Percentiles rank a stretch among this genome's conserved stretches.
Evolutionary conservation across 306 rosid species (phyloP).

Genomic region (Gillenia trifoliata): DNA sequence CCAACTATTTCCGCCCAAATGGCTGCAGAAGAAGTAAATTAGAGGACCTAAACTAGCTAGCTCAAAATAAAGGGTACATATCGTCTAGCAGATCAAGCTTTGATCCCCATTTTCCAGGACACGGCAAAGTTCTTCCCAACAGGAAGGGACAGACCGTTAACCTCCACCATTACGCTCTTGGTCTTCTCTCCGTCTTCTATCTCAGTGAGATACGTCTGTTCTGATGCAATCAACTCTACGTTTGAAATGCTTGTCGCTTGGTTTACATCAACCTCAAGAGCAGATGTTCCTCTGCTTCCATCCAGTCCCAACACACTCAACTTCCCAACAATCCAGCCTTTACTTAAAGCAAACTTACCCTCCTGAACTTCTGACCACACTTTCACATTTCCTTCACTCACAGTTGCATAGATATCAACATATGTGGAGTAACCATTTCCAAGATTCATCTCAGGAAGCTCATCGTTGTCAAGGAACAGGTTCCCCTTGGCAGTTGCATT

Average conservation of each 20-base stretch:
- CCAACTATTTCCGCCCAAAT: not conserved
- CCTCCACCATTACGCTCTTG: constrained; percentile 55
- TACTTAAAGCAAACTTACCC: constrained; percentile 69
- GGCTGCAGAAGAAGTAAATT: constrained; percentile 4
- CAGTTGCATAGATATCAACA: constrained; percentile 53
- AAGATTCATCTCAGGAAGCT: constrained; percentile 70
- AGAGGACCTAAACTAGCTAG: constrained; percentile 5
- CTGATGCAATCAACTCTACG: constrained; percentile 32
- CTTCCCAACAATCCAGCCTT: constrained; percentile 67
- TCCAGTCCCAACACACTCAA: constrained; percentile 65
- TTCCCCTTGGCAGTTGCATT: constrained; percentile 75
- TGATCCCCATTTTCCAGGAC: constrained; percentile 77
- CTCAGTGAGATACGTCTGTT: constrained; percentile 36
- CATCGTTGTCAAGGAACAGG: constrained; percentile 72
- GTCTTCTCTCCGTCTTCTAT: constrained; percentile 37
- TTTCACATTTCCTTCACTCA: constrained; percentile 58
- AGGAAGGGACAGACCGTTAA: constrained; percentile 58
- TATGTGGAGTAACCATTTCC: constrained; percentile 75
- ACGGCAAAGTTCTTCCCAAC: constrained; percentile 78
- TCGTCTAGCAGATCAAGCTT: constrained; percentile 15
- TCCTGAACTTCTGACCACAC: constrained; percentile 89
- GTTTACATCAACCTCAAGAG: constrained; percentile 55
- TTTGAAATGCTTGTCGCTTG: constrained; percentile 25
- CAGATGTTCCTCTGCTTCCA: constrained; percentile 42
- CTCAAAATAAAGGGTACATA: not conserved